Evolutionary conservation across 768 basidiomycete species (phyloP).

Genomic region (Xerocomellus chrysenteron): DNA sequence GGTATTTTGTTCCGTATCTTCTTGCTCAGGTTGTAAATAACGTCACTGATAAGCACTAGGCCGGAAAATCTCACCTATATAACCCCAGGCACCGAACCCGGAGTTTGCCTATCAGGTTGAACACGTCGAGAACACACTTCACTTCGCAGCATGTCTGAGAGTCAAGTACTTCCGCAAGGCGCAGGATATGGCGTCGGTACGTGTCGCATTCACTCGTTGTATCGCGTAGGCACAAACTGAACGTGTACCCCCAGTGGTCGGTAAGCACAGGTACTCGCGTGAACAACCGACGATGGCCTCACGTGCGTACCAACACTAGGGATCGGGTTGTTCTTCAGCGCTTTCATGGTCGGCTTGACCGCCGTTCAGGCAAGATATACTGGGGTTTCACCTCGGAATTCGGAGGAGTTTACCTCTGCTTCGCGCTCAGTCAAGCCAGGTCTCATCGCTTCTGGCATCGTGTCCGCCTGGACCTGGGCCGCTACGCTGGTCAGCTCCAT

Average conservation of each 20-base stretch:
- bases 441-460: slow-evolving; percentile 89
- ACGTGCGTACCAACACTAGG: slow-evolving; percentile 41
- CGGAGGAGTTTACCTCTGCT: slow-evolving; percentile 83
- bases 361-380: slow-evolving; percentile 85
- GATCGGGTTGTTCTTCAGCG: slow-evolving; percentile 86
- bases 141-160: slow-evolving; percentile 23
- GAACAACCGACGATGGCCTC: not conserved
- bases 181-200: slow-evolving; percentile 84
- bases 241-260: slow-evolving; percentile 43
- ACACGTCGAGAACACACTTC: not conserved
- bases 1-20: slow-evolving; percentile 17
- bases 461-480: slow-evolving; percentile 92
- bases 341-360: slow-evolving; percentile 75
- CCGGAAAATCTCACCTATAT: slow-evolving; percentile 10
- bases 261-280: slow-evolving; percentile 28
- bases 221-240: not conserved
- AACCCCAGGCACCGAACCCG: not conserved
- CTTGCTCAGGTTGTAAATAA: not conserved
- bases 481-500: slow-evolving; percentile 57
- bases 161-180: slow-evolving; percentile 64
- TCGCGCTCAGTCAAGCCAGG: slow-evolving; percentile 87
- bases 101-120: not conserved
- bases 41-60: slow-evolving; percentile 17
- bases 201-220: slow-evolving; percentile 17
- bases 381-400: slow-evolving; percentile 68